Evolutionary conservation across 2,329 filamentous ascomycete species (phyloP).

Genomic region (Neodidymelliopsis sp.): DNA sequence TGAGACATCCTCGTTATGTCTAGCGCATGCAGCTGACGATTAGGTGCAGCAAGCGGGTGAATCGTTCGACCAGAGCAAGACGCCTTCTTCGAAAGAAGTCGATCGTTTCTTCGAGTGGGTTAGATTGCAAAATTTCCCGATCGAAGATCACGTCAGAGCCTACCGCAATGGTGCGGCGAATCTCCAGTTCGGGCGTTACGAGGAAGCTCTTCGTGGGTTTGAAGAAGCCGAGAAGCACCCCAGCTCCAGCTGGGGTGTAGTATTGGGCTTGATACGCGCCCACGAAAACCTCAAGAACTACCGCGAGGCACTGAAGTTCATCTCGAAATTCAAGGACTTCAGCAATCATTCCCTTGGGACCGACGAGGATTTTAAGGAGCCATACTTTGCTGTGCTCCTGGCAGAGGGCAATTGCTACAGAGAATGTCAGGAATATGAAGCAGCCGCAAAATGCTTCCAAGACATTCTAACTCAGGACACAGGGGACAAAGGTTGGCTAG

Average conservation of each 20-base stretch:
- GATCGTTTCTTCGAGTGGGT: conserved; percentile 1
- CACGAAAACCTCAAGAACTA: neutral
- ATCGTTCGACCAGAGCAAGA: too few species aligned
- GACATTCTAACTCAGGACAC: too few species aligned
- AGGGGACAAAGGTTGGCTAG: too few species aligned
- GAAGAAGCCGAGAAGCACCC: neutral
- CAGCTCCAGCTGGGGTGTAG: neutral
- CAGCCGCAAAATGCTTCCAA: too few species aligned
- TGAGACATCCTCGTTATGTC: too few species aligned
- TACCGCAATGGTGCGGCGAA: neutral
- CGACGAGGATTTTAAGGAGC: too few species aligned
- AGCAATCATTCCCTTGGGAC: neutral
- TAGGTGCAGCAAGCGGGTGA: too few species aligned
- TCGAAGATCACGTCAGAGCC: neutral
- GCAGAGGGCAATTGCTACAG: neutral
- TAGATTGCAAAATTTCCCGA: neutral
- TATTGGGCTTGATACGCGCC: neutral
- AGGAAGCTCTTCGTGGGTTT: neutral
- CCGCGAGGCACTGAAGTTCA: neutral
- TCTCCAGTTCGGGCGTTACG: neutral
- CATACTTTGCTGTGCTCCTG: too few species aligned
- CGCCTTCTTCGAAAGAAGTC: too few species aligned
- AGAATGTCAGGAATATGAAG: neutral
- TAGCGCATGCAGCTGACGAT: too few species aligned
- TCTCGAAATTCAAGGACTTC: conserved; percentile 5